Base-by-base conservation (phyloP, 441 rosid genomes). In the Melastoma candidum region DNA sequence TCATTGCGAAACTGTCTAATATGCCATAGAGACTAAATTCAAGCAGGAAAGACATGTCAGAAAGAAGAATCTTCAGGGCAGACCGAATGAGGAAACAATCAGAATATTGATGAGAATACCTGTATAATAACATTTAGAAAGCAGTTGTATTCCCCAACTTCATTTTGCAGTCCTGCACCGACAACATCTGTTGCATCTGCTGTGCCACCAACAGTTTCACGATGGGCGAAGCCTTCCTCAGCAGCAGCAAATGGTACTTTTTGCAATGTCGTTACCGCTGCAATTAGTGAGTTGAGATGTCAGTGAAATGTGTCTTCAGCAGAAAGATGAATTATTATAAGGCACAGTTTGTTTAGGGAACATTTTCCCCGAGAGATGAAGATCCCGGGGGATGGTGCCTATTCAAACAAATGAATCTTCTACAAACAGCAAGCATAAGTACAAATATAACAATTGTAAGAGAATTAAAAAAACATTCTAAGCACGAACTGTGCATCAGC, bases 121-220 rank as follows among this genome's bases (percentile, higher is more conserved):
- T 92, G 98, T 71, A 92, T 92, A 68, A 92, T 88, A 46, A 92
- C 98, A 66, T 92, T 92, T 53, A 92, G 74, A 79, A 92, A 92
- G 77, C 98, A 92, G 66, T 92, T 92, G 69, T 88, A 92, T 77
- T 92, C 97, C 25, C 98, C 98, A 68, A 82, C 74, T 72, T 92
- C 92, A 68, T 92, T 92, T 77, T 82, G 84, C 67, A 92, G 78
- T 47, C 98, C 98, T 48, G 87, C 74, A 46, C 98, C 97, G 64
- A 77, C 54, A 48, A 74, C 56, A 66, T 75, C 80, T 66, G 54
- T 58, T 55, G 70, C 76, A 9, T 63, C 67, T 48, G 48, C 66
- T 63, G 63, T 57, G 60, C 54, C 77, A 56, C 47, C 41, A 47
- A 66, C 32, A 57, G 61, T 59, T 44, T 64, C 80, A 72, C 64